Evolutionary conservation across 495 filamentous ascomycete species (phyloP).

Genomic region (Hyaloscypha variabilis): DNA sequence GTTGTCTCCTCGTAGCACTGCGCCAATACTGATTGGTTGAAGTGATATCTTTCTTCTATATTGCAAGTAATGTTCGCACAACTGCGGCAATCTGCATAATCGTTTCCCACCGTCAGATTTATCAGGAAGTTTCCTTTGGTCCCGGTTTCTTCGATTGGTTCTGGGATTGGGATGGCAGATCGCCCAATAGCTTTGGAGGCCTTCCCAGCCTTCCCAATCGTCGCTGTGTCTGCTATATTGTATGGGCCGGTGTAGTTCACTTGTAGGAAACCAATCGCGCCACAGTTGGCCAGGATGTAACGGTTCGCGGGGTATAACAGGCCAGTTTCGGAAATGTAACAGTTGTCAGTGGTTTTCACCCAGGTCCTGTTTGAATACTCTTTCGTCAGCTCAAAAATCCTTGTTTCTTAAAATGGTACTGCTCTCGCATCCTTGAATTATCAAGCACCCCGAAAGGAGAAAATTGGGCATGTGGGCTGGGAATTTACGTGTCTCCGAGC

Average conservation of each 20-base stretch:
- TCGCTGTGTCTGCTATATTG: background rate
- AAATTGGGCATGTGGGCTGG: background rate
- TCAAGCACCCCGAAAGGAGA: background rate
- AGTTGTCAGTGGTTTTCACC: conserved; percentile 10
- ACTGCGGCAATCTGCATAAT: conserved; percentile 7
- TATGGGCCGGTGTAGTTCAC: conserved; percentile 5
- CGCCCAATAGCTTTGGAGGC: background rate
- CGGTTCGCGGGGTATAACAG: background rate
- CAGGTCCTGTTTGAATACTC: background rate
- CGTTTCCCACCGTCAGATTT: conserved; percentile 10
- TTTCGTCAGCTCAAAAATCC: background rate
- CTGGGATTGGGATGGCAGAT: background rate
- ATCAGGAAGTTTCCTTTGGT: background rate
- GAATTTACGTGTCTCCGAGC: background rate
- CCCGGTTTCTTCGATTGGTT: background rate
- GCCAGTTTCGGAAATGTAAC: conserved; percentile 5
- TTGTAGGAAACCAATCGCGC: conserved; percentile 10
- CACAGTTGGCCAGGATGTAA: conserved; percentile 10
- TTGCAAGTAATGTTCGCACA: background rate
- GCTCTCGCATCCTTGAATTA: too few relatives aligned
- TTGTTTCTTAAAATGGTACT: background rate
- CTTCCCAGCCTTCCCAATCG: too few relatives aligned
- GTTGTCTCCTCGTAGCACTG: conserved; percentile 5
- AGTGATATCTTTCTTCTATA: background rate
- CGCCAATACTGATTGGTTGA: background rate